Evolutionary conservation across 305 asterid genomes (phyloP).

Genomic region (Rubia tinctorum): DNA sequence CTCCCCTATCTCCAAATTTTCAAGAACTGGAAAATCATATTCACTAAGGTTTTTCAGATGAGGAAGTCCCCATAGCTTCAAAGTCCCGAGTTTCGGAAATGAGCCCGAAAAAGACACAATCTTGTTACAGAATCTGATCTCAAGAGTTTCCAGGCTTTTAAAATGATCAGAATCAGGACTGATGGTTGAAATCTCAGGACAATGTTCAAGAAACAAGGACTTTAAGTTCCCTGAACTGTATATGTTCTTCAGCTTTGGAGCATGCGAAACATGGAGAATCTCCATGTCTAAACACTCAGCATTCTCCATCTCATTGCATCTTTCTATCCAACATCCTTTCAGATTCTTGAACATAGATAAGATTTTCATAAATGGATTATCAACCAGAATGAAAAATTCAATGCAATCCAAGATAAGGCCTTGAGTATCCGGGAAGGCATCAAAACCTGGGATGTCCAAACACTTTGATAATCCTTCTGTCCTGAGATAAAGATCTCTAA

Average conservation of each 20-base stretch:
- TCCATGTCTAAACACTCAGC: slow-evolving; percentile 25
- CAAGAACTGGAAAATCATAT: slow-evolving; percentile 12
- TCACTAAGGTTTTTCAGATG: slow-evolving; percentile 7
- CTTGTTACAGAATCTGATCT: slow-evolving; percentile 30
- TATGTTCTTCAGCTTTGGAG: slow-evolving; percentile 12
- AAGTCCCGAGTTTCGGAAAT: slow-evolving; percentile 18
- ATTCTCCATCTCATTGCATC: slow-evolving; percentile 24
- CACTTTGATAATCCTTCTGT: slow-evolving; percentile 8
- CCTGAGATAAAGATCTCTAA: slow-evolving; percentile 20
- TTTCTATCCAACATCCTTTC: slow-evolving; percentile 39
- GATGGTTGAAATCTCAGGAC: slow-evolving; percentile 28
- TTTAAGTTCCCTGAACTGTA: slow-evolving; percentile 22
- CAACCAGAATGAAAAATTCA: slow-evolving; percentile 21
- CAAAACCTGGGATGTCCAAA: slow-evolving; percentile 35
- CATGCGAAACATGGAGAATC: slow-evolving; percentile 29
- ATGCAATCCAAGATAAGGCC: slow-evolving; percentile 18
- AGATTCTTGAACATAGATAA: slow-evolving; percentile 22
- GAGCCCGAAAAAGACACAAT: slow-evolving; percentile 18
- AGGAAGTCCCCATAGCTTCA: slow-evolving; percentile 38
- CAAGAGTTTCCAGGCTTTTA: slow-evolving; percentile 27
- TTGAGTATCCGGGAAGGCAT: slow-evolving; percentile 18
- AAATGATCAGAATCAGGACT: slow-evolving; percentile 23
- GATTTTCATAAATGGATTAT: slow-evolving; percentile 20
- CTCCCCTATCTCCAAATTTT: slow-evolving; percentile 31
- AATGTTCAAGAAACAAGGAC: slow-evolving; percentile 33